Evolutionary conservation across 257 asterid species (phyloP).

Genomic region (Capsicum baccatum): DNA sequence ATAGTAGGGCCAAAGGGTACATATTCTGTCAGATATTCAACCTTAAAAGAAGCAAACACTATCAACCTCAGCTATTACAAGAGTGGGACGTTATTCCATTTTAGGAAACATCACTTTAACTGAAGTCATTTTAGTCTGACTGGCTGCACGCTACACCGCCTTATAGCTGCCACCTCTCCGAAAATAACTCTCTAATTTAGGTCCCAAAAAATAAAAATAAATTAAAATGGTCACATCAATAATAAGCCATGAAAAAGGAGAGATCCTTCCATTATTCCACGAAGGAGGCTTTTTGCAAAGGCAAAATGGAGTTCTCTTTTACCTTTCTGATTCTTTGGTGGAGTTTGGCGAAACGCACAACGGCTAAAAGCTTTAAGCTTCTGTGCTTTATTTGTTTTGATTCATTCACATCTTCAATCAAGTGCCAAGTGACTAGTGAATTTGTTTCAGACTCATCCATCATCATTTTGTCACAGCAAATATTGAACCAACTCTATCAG

Average conservation of each 20-base stretch:
- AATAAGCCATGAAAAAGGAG: not conserved
- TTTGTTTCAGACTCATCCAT: not conserved
- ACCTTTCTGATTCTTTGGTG: slow-evolving; percentile 37
- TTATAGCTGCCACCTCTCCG: slow-evolving; percentile 5
- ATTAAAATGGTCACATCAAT: not conserved
- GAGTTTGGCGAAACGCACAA: slow-evolving; percentile 27
- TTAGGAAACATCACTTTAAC: slow-evolving; percentile 50
- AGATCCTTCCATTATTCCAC: not conserved
- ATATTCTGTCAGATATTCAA: slow-evolving; percentile 45
- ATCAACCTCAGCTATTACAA: slow-evolving; percentile 47
- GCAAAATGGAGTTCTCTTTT: slow-evolving; percentile 37
- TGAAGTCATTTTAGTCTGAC: slow-evolving; percentile 34
- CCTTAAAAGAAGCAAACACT: slow-evolving; percentile 46
- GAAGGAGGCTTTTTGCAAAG: slow-evolving; percentile 28
- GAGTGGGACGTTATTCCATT: slow-evolving; percentile 47
- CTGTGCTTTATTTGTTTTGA: not conserved
- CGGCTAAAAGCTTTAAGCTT: slow-evolving; percentile 28
- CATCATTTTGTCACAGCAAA: not conserved
- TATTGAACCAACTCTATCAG: too few species aligned
- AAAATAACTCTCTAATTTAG: not conserved
- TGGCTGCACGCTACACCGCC: slow-evolving; percentile 15
- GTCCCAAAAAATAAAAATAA: not conserved
- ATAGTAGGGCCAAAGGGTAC: slow-evolving; percentile 41
- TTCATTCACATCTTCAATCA: not conserved
- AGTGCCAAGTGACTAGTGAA: not conserved